Evolutionary conservation across 1,284 basidiomycete genomes (phyloP).

Genomic region (Hymenochaete sp.): DNA sequence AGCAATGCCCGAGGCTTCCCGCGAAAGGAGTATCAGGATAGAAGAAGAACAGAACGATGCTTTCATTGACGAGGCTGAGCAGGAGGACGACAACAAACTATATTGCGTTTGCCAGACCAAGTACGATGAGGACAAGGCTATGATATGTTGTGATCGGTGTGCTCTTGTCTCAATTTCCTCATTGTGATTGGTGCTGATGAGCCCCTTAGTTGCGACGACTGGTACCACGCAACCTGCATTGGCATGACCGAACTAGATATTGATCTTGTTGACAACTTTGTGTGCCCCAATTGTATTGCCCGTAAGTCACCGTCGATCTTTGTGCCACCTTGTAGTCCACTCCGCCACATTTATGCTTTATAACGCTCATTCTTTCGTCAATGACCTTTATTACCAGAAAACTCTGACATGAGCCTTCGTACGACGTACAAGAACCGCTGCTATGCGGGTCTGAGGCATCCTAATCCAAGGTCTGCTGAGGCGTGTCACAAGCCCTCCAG

Average conservation of each 20-base stretch:
- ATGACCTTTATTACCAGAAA: constrained; percentile 37
- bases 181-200: constrained; percentile 1
- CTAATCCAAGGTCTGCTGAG: constrained; percentile 46
- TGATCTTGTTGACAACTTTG: constrained; percentile 80
- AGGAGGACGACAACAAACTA: constrained; percentile 64
- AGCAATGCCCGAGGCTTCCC: constrained; percentile 43
- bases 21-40: constrained; percentile 22
- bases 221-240: constrained; percentile 81
- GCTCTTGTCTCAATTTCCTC: constrained; percentile 22
- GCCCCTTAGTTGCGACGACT: constrained; percentile 67
- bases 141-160: constrained; percentile 87
- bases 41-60: constrained; percentile 29
- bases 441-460: constrained; percentile 51
- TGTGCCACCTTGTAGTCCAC: background rate
- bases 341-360: background rate
- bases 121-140: constrained; percentile 74
- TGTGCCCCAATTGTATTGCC: constrained; percentile 67
- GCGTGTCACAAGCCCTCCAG: constrained; percentile 73
- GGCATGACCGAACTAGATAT: constrained; percentile 68
- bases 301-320: constrained; percentile 39
- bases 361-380: background rate
- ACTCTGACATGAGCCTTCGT: constrained; percentile 46
- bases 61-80: constrained; percentile 39
- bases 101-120: constrained; percentile 77
- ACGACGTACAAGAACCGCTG: constrained; percentile 79